phyloP scores from a whole-genome alignment of 2,329 filamentous ascomycete genomes.

The Grosmannia penicillata region DNA sequence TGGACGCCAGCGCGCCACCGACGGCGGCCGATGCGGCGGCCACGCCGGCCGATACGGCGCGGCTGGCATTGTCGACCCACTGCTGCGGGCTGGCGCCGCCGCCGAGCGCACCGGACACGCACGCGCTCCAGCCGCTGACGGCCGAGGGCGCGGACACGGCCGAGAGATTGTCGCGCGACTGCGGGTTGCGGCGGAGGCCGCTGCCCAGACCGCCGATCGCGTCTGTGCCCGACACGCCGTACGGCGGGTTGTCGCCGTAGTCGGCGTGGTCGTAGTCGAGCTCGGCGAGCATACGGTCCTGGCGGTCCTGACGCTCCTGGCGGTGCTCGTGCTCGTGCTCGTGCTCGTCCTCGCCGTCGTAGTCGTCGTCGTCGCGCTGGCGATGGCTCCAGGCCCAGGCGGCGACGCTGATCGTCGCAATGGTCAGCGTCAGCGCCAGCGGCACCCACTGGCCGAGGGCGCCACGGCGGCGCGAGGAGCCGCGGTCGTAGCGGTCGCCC shows the following conservation, averaged over 20 bases:
- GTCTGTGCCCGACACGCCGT: slow-evolving; percentile 24
- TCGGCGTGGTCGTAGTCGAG: slow-evolving; percentile 33
- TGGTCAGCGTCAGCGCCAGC: slow-evolving; percentile 69
- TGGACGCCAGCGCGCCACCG: slow-evolving; percentile 68
- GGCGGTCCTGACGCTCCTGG: slow-evolving; percentile 6
- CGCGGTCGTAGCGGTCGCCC: slow-evolving; percentile 45
- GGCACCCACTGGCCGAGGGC: slow-evolving; percentile 80
- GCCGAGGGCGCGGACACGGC: slow-evolving; percentile 42
- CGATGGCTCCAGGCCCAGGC: slow-evolving; percentile 94
- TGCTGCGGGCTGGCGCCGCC: slow-evolving; percentile 80
- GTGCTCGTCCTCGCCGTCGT: slow-evolving; percentile 40
- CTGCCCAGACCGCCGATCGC: too few species aligned
- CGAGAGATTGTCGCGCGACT: neutral
- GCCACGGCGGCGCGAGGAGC: slow-evolving; percentile 43
- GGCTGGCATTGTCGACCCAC: slow-evolving; percentile 70
- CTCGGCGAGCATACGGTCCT: neutral
- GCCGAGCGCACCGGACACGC: slow-evolving; percentile 67
- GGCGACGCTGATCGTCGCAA: slow-evolving; percentile 72
- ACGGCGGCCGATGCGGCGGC: slow-evolving; percentile 72
- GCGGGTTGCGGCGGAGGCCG: too few species aligned
- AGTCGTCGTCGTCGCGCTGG: slow-evolving; percentile 54
- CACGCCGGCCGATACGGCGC: slow-evolving; percentile 65
- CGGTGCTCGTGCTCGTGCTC: slow-evolving; percentile 18
- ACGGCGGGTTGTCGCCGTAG: slow-evolving; percentile 35
- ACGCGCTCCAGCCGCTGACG: slow-evolving; percentile 50